A percentile compares a stretch with the other conserved stretches of the same genome.
phyloP scores from a whole-genome alignment of 179 eudicot species.

The Silene vulgaris region DNA sequence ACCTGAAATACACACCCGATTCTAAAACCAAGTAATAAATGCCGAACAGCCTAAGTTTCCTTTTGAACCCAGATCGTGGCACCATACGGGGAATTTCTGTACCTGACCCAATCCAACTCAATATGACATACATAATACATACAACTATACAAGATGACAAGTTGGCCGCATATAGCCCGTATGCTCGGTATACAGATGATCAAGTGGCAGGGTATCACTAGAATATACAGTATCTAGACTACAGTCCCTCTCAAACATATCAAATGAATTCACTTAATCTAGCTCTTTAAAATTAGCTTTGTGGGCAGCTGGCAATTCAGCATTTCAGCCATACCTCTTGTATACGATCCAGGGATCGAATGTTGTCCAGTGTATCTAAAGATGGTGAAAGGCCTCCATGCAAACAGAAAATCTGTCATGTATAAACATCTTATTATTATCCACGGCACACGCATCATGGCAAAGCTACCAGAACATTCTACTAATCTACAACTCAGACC shows the following conservation, averaged over 20 bases:
- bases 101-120: not conserved
- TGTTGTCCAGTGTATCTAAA: constrained; percentile 83
- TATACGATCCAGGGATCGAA: constrained; percentile 84
- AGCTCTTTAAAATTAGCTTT: not conserved
- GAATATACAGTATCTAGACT: not conserved
- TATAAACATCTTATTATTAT: not conserved
- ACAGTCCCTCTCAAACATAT: too few relatives aligned
- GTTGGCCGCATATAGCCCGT: not conserved
- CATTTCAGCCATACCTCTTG: constrained; percentile 57
- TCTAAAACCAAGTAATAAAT: not conserved
- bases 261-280: too few relatives aligned
- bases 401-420: constrained; percentile 71
- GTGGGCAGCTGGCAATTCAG: not conserved
- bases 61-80: too few relatives aligned
- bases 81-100: too few relatives aligned
- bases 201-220: not conserved
- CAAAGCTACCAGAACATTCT: not conserved
- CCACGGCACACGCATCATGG: not conserved
- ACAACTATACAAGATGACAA: not conserved
- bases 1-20: not conserved
- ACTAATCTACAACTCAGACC: constrained; percentile 38
- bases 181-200: not conserved
- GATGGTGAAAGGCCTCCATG: constrained; percentile 97
- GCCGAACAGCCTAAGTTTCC: too few relatives aligned
- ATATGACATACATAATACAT: not conserved